Conservation (phyloP, 2,329 filamentous ascomycete genomes). For the Neopestalotiopsis rosae region DNA sequence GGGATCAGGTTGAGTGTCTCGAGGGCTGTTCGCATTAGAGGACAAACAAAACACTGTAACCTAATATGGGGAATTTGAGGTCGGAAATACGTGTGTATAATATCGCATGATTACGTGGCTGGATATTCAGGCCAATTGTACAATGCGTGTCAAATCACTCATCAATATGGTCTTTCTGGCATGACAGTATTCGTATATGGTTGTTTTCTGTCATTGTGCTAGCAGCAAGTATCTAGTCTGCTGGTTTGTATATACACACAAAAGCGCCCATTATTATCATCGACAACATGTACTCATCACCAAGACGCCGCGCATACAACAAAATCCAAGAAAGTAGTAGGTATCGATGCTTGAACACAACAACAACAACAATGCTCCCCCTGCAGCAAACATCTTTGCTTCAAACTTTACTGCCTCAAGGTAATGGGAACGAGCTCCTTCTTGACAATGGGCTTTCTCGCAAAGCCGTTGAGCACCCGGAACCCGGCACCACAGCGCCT, state of each 20-base stretch:
- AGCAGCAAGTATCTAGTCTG: too few species aligned
- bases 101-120: too few species aligned
- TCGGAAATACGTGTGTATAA: too few species aligned
- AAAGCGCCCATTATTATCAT: not conserved
- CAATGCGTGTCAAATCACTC: too few species aligned
- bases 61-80: not conserved
- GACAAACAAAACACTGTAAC: not conserved
- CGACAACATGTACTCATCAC: not conserved
- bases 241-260: too few species aligned
- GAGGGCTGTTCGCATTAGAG: not conserved
- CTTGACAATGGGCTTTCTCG: conserved; percentile 59
- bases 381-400: not conserved
- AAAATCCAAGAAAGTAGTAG: not conserved
- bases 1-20: not conserved
- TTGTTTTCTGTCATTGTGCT: too few species aligned
- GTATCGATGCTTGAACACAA: not conserved
- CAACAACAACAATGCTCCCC: not conserved
- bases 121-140: too few species aligned
- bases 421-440: conserved; percentile 18
- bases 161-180: too few species aligned
- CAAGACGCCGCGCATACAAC: not conserved
- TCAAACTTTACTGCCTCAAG: conserved; percentile 13
- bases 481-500: conserved; percentile 63
- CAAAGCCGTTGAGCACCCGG: conserved; percentile 67
- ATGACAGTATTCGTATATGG: too few species aligned